Evolutionary conservation across 2,329 filamentous ascomycete species (phyloP).

Genomic region (Nigrospora oryzae): DNA sequence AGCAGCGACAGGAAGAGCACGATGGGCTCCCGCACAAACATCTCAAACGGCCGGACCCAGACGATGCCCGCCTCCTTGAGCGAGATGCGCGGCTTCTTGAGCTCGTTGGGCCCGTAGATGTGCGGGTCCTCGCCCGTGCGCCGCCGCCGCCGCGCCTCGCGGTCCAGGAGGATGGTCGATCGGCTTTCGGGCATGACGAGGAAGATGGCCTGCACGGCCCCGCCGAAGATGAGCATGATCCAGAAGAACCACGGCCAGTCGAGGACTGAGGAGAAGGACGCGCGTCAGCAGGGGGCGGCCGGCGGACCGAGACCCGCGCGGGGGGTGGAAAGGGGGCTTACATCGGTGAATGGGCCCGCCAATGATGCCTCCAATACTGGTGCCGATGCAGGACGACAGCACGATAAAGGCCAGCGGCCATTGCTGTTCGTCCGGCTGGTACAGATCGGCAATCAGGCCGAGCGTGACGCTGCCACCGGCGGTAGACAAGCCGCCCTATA

Average conservation of each 20-base stretch:
- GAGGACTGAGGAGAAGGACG: slow-evolving; percentile 9
- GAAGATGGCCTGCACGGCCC: slow-evolving; percentile 37
- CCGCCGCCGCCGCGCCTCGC: slow-evolving; percentile 46
- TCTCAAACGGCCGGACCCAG: slow-evolving; percentile 48
- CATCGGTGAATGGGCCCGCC: slow-evolving; percentile 38
- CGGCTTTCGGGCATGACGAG: slow-evolving; percentile 49
- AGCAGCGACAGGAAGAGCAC: slow-evolving; percentile 47
- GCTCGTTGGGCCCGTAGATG: slow-evolving; percentile 36
- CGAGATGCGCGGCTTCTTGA: slow-evolving; percentile 25
- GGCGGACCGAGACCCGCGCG: no score
- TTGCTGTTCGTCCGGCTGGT: slow-evolving; percentile 45
- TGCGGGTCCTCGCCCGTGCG: slow-evolving; percentile 32
- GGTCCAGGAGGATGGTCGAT: slow-evolving; percentile 45
- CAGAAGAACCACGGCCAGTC: slow-evolving; percentile 51
- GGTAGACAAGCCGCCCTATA: slow-evolving; percentile 39
- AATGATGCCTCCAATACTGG: slow-evolving; percentile 38
- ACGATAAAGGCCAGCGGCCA: slow-evolving; percentile 51
- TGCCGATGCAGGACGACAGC: slow-evolving; percentile 40
- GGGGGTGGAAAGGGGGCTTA: background rate
- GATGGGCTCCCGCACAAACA: slow-evolving; percentile 53
- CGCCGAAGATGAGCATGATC: slow-evolving; percentile 49
- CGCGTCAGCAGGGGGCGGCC: background rate
- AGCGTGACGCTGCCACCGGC: slow-evolving; percentile 54
- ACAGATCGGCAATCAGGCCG: slow-evolving; percentile 54
- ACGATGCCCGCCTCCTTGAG: slow-evolving; percentile 33